Conservation (phyloP, 2,329 filamentous ascomycete genomes). For the Simplicillium aogashimaense region DNA sequence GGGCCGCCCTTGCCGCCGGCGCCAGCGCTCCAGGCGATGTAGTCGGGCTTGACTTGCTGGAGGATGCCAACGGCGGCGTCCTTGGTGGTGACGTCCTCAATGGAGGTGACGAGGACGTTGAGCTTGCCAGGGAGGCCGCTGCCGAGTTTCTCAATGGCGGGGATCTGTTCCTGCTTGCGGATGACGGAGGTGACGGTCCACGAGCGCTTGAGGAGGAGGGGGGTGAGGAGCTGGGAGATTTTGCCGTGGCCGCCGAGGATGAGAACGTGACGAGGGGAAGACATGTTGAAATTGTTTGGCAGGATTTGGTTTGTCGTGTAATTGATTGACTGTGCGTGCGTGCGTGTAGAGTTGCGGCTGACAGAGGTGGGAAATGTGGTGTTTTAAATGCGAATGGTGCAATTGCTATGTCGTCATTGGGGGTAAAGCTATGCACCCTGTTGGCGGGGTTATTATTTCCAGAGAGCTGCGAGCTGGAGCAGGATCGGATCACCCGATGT, state of each 20-base stretch:
- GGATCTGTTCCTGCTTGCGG: slow-evolving; percentile 58
- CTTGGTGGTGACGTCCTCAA: slow-evolving; percentile 60
- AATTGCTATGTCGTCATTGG: too few relatives aligned
- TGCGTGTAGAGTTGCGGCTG: too few relatives aligned
- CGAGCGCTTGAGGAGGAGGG: slow-evolving; percentile 60
- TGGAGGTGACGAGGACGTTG: slow-evolving; percentile 57
- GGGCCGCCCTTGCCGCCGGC: slow-evolving; percentile 51
- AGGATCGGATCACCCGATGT: too few relatives aligned
- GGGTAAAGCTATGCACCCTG: too few relatives aligned
- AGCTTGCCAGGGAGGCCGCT: slow-evolving; percentile 51
- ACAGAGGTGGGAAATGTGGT: too few relatives aligned
- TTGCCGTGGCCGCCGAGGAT: slow-evolving; percentile 78
- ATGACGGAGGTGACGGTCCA: slow-evolving; percentile 76
- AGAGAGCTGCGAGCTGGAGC: too few relatives aligned
- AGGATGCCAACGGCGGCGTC: slow-evolving; percentile 53
- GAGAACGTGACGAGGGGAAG: slow-evolving; percentile 43
- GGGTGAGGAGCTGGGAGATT: slow-evolving; percentile 63
- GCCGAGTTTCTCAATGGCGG: slow-evolving; percentile 52
- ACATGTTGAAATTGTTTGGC: slow-evolving; percentile 14
- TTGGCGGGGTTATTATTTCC: too few relatives aligned
- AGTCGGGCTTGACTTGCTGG: slow-evolving; percentile 50
- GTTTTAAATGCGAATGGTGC: too few relatives aligned
- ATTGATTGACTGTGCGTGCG: too few relatives aligned
- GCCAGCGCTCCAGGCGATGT: slow-evolving; percentile 59
- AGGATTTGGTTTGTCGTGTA: background rate